Evolutionary conservation across 139 green algal species (phyloP).

Genomic region (Asterochloris erici): DNA sequence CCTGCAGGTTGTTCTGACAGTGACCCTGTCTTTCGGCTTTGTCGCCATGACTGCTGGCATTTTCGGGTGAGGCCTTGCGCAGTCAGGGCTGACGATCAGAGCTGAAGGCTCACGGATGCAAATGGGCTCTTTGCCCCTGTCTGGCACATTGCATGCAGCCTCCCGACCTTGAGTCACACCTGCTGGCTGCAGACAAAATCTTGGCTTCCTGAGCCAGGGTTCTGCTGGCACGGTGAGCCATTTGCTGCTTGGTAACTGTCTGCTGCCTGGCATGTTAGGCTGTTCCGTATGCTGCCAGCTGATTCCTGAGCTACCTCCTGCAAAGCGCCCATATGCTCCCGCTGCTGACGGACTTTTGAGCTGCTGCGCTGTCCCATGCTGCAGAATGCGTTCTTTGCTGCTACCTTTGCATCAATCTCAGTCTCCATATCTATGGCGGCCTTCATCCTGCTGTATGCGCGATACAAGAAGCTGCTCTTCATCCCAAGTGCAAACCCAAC

Average conservation of each 20-base stretch:
- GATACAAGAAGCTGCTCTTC: constrained; percentile 2
- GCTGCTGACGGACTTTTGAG: background rate
- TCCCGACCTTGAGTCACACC: background rate
- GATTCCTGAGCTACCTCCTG: background rate
- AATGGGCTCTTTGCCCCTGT: background rate
- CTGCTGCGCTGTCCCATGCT: background rate
- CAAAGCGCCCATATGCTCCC: background rate
- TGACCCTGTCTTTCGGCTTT: constrained; percentile 17
- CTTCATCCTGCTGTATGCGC: constrained; percentile 4
- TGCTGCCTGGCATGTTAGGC: too few species aligned
- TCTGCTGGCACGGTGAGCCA: background rate
- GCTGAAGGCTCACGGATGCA: background rate
- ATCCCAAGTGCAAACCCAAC: background rate
- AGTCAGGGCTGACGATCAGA: background rate
- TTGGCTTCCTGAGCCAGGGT: background rate
- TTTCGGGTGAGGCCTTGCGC: constrained; percentile 16
- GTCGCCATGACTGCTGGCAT: constrained; percentile 19
- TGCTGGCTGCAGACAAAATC: background rate
- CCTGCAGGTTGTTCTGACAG: constrained; percentile 18
- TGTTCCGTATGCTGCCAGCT: background rate
- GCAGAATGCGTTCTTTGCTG: constrained; percentile 7
- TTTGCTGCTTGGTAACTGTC: background rate
- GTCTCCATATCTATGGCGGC: background rate
- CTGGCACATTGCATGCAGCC: background rate
- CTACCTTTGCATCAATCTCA: background rate